These are phyloP conservation scores for Phytophthora fragariaefolia DNA, from an alignment of 352 stramenopile genomes.

Conservation along the genomic window DNA sequence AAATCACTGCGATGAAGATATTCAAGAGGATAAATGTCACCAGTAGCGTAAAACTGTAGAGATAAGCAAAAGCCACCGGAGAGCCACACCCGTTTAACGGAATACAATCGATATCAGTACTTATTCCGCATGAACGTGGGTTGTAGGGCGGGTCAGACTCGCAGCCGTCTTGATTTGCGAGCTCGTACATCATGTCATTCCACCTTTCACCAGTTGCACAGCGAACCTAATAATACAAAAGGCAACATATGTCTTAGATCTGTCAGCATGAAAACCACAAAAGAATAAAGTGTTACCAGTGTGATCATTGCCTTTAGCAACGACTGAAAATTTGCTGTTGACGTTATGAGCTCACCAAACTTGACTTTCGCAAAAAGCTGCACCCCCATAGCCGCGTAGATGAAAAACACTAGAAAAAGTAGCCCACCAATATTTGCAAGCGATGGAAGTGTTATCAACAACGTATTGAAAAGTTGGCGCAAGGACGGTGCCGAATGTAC, in stretches of 20 bases:
- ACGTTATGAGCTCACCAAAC: slow-evolving; percentile 66
- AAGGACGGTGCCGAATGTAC: slow-evolving; percentile 80
- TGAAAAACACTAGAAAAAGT: slow-evolving; percentile 92
- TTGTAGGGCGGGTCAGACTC: slow-evolving; percentile 56
- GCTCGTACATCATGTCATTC: slow-evolving; percentile 92
- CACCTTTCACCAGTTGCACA: slow-evolving; percentile 93
- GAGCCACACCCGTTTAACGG: slow-evolving; percentile 77
- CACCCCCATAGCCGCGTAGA: slow-evolving; percentile 91
- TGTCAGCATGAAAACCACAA: background rate
- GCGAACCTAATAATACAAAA: slow-evolving; percentile 69
- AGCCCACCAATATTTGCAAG: slow-evolving; percentile 89
- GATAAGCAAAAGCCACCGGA: slow-evolving; percentile 71
- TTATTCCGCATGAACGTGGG: slow-evolving; percentile 67
- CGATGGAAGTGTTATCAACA: slow-evolving; percentile 86
- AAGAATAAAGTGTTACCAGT: slow-evolving; percentile 35
- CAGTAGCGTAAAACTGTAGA: slow-evolving; percentile 91
- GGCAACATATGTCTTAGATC: background rate
- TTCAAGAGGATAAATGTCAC: slow-evolving; percentile 92
- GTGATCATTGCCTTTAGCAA: slow-evolving; percentile 78
- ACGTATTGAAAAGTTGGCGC: slow-evolving; percentile 88
- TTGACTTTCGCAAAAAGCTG: slow-evolving; percentile 92
- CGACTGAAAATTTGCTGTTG: slow-evolving; percentile 88
- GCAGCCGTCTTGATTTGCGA: slow-evolving; percentile 63
- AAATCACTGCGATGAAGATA: slow-evolving; percentile 93
- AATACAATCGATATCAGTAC: slow-evolving; percentile 48